Conservation (phyloP, 306 rosid genomes). For the Datisca glomerata region DNA sequence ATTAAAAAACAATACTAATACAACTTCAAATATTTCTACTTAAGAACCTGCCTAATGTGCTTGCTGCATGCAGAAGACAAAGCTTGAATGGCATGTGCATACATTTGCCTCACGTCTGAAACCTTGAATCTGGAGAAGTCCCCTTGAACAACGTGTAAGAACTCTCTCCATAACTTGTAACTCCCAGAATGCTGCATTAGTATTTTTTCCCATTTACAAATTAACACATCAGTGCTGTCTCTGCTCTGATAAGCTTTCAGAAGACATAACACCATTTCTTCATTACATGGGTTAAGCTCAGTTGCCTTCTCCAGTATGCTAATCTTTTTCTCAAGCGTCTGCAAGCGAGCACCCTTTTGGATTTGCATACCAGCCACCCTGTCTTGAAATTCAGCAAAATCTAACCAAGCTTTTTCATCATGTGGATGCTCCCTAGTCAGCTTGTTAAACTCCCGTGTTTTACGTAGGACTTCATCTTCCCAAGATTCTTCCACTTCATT, state of each 20-base stretch:
- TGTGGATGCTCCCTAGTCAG: conserved; percentile 76
- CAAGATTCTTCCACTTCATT: conserved; percentile 72
- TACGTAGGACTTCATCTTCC: conserved; percentile 81
- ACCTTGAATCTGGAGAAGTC: conserved; percentile 91
- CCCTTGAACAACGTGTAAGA: conserved; percentile 70
- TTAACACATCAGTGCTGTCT: conserved; percentile 64
- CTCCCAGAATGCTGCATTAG: conserved; percentile 62
- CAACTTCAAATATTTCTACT: no score
- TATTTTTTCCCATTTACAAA: conserved; percentile 83
- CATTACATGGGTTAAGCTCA: conserved; percentile 78
- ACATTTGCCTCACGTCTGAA: conserved; percentile 81
- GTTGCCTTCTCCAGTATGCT: conserved; percentile 91
- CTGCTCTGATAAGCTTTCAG: conserved; percentile 67
- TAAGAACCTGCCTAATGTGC: conserved; percentile 99
- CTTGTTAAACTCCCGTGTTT: conserved; percentile 77
- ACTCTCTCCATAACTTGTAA: conserved; percentile 76
- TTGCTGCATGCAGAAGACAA: conserved; percentile 70
- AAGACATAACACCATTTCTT: conserved; percentile 68
- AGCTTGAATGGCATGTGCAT: conserved; percentile 83
- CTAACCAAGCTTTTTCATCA: conserved; percentile 72
- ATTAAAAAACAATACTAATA: no score
- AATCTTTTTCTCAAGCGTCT: conserved; percentile 83
- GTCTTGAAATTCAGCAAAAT: conserved; percentile 85
- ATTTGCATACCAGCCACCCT: conserved; percentile 72
- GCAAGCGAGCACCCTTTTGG: conserved; percentile 95